These are phyloP conservation scores for Parmelia sp. DNA, from an alignment of 495 filamentous ascomycete species.

Conservation along the genomic window DNA sequence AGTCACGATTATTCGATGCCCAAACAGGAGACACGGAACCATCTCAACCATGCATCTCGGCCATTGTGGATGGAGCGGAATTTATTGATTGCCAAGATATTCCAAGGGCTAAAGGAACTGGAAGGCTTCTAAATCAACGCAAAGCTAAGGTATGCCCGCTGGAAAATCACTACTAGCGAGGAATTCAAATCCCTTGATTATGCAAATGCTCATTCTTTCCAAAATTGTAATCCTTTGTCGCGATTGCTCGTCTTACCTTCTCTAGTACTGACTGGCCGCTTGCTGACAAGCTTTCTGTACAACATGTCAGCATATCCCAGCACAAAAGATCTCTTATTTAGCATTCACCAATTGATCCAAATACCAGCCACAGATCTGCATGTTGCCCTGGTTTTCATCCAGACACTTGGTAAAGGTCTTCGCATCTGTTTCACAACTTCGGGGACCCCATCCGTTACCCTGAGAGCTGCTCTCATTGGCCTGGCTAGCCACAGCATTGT, in stretches of 20 bases:
- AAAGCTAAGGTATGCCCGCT: not conserved
- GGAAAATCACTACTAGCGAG: too few relatives aligned
- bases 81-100: not conserved
- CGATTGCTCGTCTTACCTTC: conserved; percentile 27
- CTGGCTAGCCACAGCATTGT: conserved; percentile 39
- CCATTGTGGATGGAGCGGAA: not conserved
- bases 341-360: conserved; percentile 75
- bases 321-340: conserved; percentile 5
- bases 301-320: conserved; percentile 21
- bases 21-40: not conserved
- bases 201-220: conserved; percentile 30
- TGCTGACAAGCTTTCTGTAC: conserved; percentile 85
- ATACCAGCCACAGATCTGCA: conserved; percentile 97
- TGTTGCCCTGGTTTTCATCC: conserved; percentile 85
- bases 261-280: conserved; percentile 79
- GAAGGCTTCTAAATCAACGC: not conserved
- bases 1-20: not conserved
- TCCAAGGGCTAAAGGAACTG: not conserved
- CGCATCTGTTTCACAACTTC: conserved; percentile 70
- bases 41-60: not conserved
- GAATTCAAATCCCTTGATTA: too few relatives aligned
- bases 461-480: conserved; percentile 40
- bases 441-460: conserved; percentile 45
- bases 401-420: conserved; percentile 88
- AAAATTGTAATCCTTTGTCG: conserved; percentile 35